A percentile compares a stretch with the other conserved stretches of the same genome.
phyloP scores from a whole-genome alignment of 2,329 filamentous ascomycete genomes.

The Fusarium sp. region DNA sequence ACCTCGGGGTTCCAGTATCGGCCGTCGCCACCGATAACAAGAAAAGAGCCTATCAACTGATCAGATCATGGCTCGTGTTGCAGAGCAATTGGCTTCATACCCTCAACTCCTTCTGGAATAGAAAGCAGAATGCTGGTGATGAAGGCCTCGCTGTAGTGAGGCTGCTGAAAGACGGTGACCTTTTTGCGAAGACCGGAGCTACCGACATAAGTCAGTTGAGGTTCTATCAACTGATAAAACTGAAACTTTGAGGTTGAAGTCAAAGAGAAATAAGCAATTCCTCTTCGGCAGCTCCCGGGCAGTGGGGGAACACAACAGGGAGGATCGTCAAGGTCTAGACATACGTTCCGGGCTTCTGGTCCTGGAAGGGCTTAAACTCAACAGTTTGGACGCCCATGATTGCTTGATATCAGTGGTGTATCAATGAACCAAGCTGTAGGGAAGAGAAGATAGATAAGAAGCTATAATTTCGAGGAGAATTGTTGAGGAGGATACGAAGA shows the following conservation, averaged over 20 bases:
- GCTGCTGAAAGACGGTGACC: slow-evolving; percentile 96
- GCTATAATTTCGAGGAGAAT: slow-evolving; percentile 1
- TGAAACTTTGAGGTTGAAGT: background rate
- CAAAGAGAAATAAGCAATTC: background rate
- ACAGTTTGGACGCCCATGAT: slow-evolving; percentile 81
- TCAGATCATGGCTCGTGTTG: slow-evolving; percentile 28
- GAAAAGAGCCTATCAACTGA: slow-evolving; percentile 68
- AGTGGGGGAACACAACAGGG: slow-evolving; percentile 19
- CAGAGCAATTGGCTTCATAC: slow-evolving; percentile 51
- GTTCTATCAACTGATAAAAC: background rate
- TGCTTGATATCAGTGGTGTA: slow-evolving; percentile 5
- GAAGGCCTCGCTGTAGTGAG: slow-evolving; percentile 96
- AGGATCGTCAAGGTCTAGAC: slow-evolving; percentile 54
- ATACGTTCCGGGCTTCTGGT: slow-evolving; percentile 99
- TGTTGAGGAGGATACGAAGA: slow-evolving; percentile 32
- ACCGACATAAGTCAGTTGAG: slow-evolving; percentile 28
- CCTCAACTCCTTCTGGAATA: slow-evolving; percentile 92
- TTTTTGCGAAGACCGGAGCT: slow-evolving; percentile 99
- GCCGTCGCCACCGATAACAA: slow-evolving; percentile 97
- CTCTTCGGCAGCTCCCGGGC: background rate
- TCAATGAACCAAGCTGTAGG: slow-evolving; percentile 1
- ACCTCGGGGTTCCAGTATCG: slow-evolving; percentile 98
- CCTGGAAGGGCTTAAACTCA: slow-evolving; percentile 84
- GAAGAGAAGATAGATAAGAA: background rate
- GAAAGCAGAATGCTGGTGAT: slow-evolving; percentile 93